Evolutionary conservation across 805 yeast species (phyloP).

Genomic region (Yarrowia divulgata): DNA sequence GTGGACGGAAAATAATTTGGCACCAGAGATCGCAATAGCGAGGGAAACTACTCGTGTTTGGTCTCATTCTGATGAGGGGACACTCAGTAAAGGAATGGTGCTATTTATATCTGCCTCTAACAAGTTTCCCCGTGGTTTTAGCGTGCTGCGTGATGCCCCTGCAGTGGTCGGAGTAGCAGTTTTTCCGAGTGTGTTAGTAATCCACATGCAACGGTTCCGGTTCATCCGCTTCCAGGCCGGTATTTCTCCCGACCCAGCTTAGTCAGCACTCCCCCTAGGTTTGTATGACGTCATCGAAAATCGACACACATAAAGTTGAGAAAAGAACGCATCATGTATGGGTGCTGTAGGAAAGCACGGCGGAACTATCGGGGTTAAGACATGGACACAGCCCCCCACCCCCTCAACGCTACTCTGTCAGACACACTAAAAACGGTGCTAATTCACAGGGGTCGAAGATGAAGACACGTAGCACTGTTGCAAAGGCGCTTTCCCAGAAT

Average conservation of each 20-base stretch:
- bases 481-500: background rate
- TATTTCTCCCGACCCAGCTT: background rate
- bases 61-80: background rate
- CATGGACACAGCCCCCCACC: background rate
- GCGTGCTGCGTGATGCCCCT: no score
- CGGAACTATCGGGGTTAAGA: constrained; percentile 22
- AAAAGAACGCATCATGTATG: background rate
- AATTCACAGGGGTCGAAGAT: background rate
- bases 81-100: no score
- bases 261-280: background rate
- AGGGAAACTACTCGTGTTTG: background rate
- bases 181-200: no score
- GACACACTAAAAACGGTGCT: background rate
- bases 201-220: no score
- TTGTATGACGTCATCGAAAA: background rate
- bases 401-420: background rate
- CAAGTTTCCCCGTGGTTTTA: no score
- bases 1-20: background rate
- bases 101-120: no score
- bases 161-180: no score
- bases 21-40: background rate
- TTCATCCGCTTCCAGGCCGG: background rate
- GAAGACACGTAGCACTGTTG: constrained; percentile 7
- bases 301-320: background rate
- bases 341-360: background rate